Evolutionary conservation across 2,329 filamentous ascomycete genomes (phyloP).

Genomic region (Fusarium chuoi): DNA sequence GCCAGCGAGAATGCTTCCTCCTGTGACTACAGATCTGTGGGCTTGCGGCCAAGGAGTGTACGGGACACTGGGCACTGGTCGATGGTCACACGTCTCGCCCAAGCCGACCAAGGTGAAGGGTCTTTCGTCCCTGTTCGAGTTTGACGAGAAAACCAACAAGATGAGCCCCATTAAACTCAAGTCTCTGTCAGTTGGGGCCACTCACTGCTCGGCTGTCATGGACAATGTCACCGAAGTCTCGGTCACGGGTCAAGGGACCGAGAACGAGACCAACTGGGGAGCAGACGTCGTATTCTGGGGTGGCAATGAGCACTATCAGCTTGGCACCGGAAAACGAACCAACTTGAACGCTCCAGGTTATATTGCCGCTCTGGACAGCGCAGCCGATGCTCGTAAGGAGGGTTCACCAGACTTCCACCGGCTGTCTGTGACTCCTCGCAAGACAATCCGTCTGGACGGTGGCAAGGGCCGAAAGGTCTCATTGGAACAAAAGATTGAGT

Average conservation of each 20-base stretch:
- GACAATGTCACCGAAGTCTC: slow-evolving; percentile 78
- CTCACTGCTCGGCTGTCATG: slow-evolving; percentile 86
- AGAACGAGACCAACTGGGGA: slow-evolving; percentile 86
- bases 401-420: slow-evolving; percentile 74
- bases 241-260: slow-evolving; percentile 59
- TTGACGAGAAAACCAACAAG: slow-evolving; percentile 75
- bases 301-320: slow-evolving; percentile 91
- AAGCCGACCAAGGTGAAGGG: slow-evolving; percentile 83
- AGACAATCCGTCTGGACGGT: slow-evolving; percentile 71
- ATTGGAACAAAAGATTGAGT: slow-evolving; percentile 89
- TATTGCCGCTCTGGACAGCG: slow-evolving; percentile 77
- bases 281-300: slow-evolving; percentile 94
- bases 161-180: slow-evolving; percentile 82
- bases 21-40: slow-evolving; percentile 73
- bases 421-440: slow-evolving; percentile 82
- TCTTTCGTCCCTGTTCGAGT: slow-evolving; percentile 87
- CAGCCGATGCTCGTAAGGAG: slow-evolving; percentile 67
- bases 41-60: slow-evolving; percentile 87
- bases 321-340: slow-evolving; percentile 89
- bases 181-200: slow-evolving; percentile 78
- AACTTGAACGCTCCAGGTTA: slow-evolving; percentile 82
- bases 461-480: slow-evolving; percentile 74
- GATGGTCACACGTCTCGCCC: slow-evolving; percentile 87
- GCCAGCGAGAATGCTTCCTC: slow-evolving; percentile 49
- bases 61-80: slow-evolving; percentile 84